Evolutionary conservation across 495 filamentous ascomycete genomes (phyloP).

Genomic region (Rusavskia elegans): DNA sequence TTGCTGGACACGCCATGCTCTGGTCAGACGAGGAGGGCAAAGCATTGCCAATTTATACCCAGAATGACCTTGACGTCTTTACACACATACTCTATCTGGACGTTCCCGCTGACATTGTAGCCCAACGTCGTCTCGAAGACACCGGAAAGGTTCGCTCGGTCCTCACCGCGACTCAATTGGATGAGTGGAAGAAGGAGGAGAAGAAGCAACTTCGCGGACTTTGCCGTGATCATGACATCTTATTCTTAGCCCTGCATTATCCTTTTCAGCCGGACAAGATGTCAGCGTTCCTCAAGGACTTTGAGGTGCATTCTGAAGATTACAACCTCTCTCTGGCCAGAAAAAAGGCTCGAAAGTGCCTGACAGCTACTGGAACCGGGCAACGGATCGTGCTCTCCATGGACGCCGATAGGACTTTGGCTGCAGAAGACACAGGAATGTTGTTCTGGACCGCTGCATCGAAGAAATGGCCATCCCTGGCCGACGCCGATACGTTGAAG

Average conservation of each 20-base stretch:
- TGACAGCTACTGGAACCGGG: conserved; percentile 13
- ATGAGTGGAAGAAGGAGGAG: conserved; percentile 37
- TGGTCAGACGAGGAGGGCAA: conserved; percentile 30
- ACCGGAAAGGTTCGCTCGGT: conserved; percentile 10
- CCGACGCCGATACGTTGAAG: conserved; percentile 22
- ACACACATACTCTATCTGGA: conserved; percentile 50
- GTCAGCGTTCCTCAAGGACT: conserved; percentile 21
- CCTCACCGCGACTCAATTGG: conserved; percentile 21
- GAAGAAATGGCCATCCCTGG: background rate
- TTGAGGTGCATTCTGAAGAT: conserved; percentile 22
- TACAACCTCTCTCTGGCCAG: conserved; percentile 25
- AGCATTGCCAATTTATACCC: conserved; percentile 22
- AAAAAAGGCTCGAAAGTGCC: conserved; percentile 22
- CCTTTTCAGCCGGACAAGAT: conserved; percentile 10
- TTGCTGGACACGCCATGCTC: conserved; percentile 47
- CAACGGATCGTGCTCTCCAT: conserved; percentile 30
- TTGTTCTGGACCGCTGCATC: conserved; percentile 33
- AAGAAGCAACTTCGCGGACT: conserved; percentile 28
- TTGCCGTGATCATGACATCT: conserved; percentile 30
- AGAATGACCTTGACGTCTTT: conserved; percentile 31
- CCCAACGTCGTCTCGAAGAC: conserved; percentile 24
- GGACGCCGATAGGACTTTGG: conserved; percentile 44
- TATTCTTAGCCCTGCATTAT: conserved; percentile 24
- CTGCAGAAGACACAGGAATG: conserved; percentile 34
- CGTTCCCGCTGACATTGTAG: conserved; percentile 20